Evolutionary conservation across 1,139 yeast species (phyloP).

Genomic region (Pichia sp.): DNA sequence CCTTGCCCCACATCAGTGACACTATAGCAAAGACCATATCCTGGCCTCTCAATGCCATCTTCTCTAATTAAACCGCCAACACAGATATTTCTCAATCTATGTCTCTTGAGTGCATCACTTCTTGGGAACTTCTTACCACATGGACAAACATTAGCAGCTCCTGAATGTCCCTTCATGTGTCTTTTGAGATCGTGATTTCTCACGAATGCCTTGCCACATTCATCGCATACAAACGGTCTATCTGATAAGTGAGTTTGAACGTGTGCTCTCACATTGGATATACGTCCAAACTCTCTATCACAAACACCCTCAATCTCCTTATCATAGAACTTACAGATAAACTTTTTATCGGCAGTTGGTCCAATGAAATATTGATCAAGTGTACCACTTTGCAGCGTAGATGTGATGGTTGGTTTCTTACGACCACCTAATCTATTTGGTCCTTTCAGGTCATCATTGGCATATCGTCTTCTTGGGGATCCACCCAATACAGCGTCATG

Average conservation of each 20-base stretch:
- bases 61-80: constrained; percentile 52
- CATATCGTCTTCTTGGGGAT: constrained; percentile 15
- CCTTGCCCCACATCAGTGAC: no score
- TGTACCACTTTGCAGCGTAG: constrained; percentile 85
- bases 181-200: constrained; percentile 90
- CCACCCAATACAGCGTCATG: neutral
- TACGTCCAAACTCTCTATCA: constrained; percentile 75
- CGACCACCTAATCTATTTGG: constrained; percentile 30
- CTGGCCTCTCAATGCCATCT: constrained; percentile 11
- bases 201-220: constrained; percentile 60
- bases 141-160: constrained; percentile 67
- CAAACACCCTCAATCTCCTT: constrained; percentile 34
- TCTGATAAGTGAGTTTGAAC: constrained; percentile 96
- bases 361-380: constrained; percentile 79
- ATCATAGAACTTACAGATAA: constrained; percentile 65
- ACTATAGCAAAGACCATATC: no score
- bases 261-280: constrained; percentile 94
- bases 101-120: constrained; percentile 82
- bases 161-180: constrained; percentile 83
- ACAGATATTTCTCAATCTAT: constrained; percentile 72
- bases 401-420: constrained; percentile 47
- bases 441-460: constrained; percentile 23
- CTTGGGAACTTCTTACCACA: constrained; percentile 92
- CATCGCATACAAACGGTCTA: constrained; percentile 71
- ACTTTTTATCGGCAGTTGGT: constrained; percentile 57